Evolutionary conservation across 2,329 filamentous ascomycete species (phyloP).

Genomic region (Trichoderma harzianum): DNA sequence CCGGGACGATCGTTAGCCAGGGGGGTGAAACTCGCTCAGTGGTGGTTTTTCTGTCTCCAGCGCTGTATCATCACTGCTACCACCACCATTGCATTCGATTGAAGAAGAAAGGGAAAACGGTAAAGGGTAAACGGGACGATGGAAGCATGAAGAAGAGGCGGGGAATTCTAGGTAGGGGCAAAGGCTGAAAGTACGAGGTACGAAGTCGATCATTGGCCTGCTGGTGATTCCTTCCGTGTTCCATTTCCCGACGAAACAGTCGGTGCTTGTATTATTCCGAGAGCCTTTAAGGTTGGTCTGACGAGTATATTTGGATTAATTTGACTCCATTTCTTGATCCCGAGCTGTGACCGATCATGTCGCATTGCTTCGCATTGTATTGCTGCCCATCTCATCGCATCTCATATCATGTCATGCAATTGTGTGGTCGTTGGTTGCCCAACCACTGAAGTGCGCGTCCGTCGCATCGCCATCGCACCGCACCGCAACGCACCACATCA

Average conservation of each 20-base stretch:
- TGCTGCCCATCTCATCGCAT: background rate
- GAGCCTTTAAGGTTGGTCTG: background rate
- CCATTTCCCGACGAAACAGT: background rate
- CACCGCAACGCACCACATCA: background rate
- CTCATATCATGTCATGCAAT: background rate
- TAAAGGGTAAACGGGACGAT: background rate
- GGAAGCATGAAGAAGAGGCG: background rate
- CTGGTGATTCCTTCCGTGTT: background rate
- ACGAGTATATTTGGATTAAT: background rate
- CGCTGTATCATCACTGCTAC: background rate
- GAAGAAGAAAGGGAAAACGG: background rate
- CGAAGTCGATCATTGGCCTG: background rate
- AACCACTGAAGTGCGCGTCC: background rate
- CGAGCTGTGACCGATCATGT: background rate
- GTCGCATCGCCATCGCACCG: background rate
- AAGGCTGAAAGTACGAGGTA: background rate
- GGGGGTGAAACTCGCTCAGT: background rate
- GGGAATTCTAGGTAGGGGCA: too few relatives aligned
- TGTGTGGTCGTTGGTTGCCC: background rate
- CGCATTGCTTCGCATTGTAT: background rate
- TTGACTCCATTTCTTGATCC: background rate
- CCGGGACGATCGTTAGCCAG: constrained; percentile 5
- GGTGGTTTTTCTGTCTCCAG: background rate
- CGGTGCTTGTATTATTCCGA: constrained; percentile 8
- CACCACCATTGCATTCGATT: background rate